A percentile compares a stretch with the other conserved stretches of the same genome.
Conservation (phyloP, 805 yeast genomes). For the Metschnikowia koreensis region DNA sequence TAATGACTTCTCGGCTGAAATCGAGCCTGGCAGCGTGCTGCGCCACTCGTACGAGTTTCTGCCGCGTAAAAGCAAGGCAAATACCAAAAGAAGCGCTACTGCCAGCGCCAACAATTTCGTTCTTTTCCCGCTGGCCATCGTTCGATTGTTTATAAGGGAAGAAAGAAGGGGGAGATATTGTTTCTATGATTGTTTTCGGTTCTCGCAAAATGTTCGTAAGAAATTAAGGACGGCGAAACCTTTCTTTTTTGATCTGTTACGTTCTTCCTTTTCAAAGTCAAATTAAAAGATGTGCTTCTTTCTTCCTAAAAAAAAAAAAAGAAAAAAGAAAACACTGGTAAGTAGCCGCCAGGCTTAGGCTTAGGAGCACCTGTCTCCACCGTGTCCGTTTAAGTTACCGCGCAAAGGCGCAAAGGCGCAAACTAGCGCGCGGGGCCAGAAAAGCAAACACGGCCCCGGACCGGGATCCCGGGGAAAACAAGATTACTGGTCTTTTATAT, state of each 20-base stretch:
- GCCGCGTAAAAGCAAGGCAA: constrained; percentile 28
- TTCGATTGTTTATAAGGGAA: background rate
- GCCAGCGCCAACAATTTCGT: constrained; percentile 8
- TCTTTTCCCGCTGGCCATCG: constrained; percentile 4
- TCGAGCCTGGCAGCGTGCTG: constrained; percentile 24
- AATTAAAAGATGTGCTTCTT: too few species aligned
- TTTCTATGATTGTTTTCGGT: background rate
- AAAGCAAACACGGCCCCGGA: background rate
- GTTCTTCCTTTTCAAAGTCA: too few species aligned
- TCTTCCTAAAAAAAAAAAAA: too few species aligned
- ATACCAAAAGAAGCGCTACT: constrained; percentile 4
- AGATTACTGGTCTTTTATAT: too few species aligned
- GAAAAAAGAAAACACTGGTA: too few species aligned
- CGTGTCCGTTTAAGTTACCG: background rate
- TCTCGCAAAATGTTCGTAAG: too few species aligned
- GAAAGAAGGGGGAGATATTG: too few species aligned
- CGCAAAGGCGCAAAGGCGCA: too few species aligned
- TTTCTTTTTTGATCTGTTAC: too few species aligned
- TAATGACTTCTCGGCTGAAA: constrained; percentile 21
- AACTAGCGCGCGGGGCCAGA: background rate
- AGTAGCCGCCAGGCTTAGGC: background rate
- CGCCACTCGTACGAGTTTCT: constrained; percentile 32
- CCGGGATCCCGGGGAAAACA: background rate
- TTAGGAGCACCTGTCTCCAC: background rate
- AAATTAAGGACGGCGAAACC: too few species aligned